Evolutionary conservation across 2,329 filamentous ascomycete genomes (phyloP), one percentile per base, ranked within the genome.

Genomic region (Exophiala alcalophila): DNA sequence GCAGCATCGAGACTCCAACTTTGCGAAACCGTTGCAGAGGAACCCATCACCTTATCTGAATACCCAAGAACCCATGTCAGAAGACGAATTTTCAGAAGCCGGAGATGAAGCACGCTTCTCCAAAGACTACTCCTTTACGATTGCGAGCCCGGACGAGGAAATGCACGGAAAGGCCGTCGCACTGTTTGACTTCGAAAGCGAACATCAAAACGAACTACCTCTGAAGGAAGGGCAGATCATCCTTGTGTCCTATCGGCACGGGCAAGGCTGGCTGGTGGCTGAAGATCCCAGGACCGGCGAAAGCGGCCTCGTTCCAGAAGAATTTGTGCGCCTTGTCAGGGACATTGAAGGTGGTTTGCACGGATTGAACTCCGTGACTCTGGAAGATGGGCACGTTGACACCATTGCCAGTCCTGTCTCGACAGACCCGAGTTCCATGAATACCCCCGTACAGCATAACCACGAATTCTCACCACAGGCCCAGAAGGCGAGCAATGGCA

Each of bases 91-190:
- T 46, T 81, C 80, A 45, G 77, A 80, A 55, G 66, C 59, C 40
- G 62, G 66, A 39, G 61, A 65, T 26, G 77, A 87, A 61, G 86
- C 83, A 41, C 80, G 89, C 57, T 94, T 90, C 65, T 94, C 88
- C 31, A 81, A 86, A 54, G 87, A 95, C 65, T 96, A 94, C 63
- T 86, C 94, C 57, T 95, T 96, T 63, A 94, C 88, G 12, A 94
- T 95, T 56, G 91, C 87, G 11, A 94, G 87, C 10, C 89, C 90
- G 4, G 92, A 97, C 63, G 91, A 97, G 67, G 89, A 97, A 64
- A 96, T 96, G 79, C 90, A 96, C 60, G 92, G 92, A 34, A 95
- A 94, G 62, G 90, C 89, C 8, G 87, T 98, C 19, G 92, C 92
- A 5, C 73, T 98, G 15, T 98, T 95, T 62, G 90, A 96, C 62